Base-by-base conservation (phyloP, 192 early-diverging fungal genomes). In the Obelidium mucronatum region DNA sequence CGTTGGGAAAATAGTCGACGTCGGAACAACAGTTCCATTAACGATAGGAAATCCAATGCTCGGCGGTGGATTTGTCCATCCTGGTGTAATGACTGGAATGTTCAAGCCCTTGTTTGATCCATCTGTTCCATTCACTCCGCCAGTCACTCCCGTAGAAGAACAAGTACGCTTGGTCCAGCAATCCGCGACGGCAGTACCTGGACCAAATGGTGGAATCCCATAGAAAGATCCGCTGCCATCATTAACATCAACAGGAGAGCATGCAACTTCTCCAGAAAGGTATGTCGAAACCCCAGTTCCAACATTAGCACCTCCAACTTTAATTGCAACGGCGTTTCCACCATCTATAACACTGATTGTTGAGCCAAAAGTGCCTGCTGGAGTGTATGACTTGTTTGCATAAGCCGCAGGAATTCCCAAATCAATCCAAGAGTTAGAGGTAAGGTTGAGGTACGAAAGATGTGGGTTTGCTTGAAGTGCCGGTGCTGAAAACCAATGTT, bases 1-100 rank as follows among this genome's bases (percentile, higher is more conserved):
- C 44, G 0, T 48, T 48, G 44, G 19, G 8, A 19, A 48, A 48
- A 48, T 19, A 6, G 44, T 24, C 11, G 48, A 13, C 11, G 31
- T 65, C 11, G 44, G 24, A 3, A 30, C n/a, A 3, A 48, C 52
- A 17, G 67, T 39, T 31, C 8, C 40, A 35, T 73, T 62, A 2
- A 74, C 60, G 24, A 74, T 62, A 28, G 72, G 72, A 33, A 74
- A 74, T 40, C 72, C 72, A n/a, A 19, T 30, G 3, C 40, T 26
- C n/a, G n/a, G n/a, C 4, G 72, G 58, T n/a, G 52, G 60, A 63
- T 17, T 31, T 31, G 60, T 63, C 72, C 72, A 74, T 6, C 72
- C 72, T n/a, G 42, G 11, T 2, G 72, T 55, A 17, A 74, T 13
- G 40, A 40, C 31, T 4, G 39, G 58, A 33, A 40, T 39, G 26